Percentiles rank a stretch among this genome's conserved stretches.
Conservation (phyloP, 257 asterid species). For the Ballota nigra region DNA sequence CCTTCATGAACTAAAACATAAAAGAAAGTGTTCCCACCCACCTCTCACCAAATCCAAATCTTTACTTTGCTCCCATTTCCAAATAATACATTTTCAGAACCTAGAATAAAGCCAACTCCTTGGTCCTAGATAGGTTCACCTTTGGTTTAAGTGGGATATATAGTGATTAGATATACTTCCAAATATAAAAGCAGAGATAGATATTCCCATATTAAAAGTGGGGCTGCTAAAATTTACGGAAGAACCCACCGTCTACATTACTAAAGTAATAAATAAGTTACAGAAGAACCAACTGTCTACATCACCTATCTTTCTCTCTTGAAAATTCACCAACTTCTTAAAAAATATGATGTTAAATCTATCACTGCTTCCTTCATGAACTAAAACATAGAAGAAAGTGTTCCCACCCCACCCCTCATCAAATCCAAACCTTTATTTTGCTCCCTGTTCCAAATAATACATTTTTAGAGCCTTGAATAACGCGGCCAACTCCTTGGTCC, state of each 20-base stretch:
- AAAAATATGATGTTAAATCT: neutral
- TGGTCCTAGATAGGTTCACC: neutral
- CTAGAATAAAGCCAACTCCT: slow-evolving; percentile 4
- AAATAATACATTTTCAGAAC: neutral
- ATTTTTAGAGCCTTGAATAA: neutral
- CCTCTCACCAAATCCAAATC: neutral
- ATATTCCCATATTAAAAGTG: neutral
- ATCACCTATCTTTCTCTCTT: slow-evolving; percentile 8
- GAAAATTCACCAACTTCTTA: neutral
- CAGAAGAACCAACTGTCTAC: too few species aligned
- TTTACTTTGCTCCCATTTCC: neutral
- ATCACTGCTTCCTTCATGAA: slow-evolving; percentile 2
- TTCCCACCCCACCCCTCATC: neutral
- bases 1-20: slow-evolving; percentile 6
- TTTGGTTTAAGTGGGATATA: neutral
- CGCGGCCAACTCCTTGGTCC: neutral
- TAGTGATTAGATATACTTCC: neutral
- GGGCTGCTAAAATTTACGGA: neutral
- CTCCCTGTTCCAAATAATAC: neutral
- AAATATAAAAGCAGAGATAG: neutral
- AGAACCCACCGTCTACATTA: neutral
- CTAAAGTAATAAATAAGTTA: neutral
- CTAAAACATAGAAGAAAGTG: neutral
- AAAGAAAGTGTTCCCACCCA: neutral
- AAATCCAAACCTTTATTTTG: neutral